A percentile compares a stretch with the other conserved stretches of the same genome.
phyloP scores from a whole-genome alignment of 257 asterid genomes.

The Solanum virginianum region DNA sequence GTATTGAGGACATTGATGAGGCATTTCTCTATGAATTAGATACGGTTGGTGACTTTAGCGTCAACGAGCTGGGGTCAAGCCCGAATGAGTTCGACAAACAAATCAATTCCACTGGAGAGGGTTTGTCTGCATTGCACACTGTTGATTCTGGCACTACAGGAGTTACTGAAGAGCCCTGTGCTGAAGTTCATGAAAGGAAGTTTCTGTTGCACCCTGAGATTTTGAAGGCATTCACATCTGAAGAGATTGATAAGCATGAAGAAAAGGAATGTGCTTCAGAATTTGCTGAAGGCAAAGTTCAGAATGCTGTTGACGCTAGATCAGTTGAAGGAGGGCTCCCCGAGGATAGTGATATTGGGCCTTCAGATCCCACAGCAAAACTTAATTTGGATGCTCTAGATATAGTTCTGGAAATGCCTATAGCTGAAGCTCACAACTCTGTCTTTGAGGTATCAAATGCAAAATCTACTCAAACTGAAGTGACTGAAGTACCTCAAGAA shows the following conservation, averaged over 20 bases:
- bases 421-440: constrained; percentile 19
- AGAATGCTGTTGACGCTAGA: constrained; percentile 5
- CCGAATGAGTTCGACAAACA: constrained; percentile 22
- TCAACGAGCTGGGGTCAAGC: constrained; percentile 14
- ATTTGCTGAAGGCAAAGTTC: constrained; percentile 13
- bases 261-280: constrained; percentile 21
- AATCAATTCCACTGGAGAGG: constrained; percentile 14
- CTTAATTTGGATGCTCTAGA: constrained; percentile 12
- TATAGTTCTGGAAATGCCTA: constrained; percentile 6
- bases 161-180: constrained; percentile 6
- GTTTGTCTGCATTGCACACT: constrained; percentile 8
- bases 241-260: constrained; percentile 16
- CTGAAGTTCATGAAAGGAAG: constrained; percentile 12
- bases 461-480: not conserved
- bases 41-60: constrained; percentile 56
- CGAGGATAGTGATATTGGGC: constrained; percentile 1
- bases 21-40: constrained; percentile 62
- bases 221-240: not conserved
- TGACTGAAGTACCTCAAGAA: not conserved
- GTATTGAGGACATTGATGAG: constrained; percentile 64
- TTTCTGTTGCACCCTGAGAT: constrained; percentile 2
- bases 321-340: constrained; percentile 5
- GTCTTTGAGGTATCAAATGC: constrained; percentile 13
- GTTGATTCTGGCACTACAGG: constrained; percentile 8
- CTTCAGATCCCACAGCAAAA: not conserved